Conservation (phyloP, 2,329 filamentous ascomycete genomes). For the Talaromyces piceae region DNA sequence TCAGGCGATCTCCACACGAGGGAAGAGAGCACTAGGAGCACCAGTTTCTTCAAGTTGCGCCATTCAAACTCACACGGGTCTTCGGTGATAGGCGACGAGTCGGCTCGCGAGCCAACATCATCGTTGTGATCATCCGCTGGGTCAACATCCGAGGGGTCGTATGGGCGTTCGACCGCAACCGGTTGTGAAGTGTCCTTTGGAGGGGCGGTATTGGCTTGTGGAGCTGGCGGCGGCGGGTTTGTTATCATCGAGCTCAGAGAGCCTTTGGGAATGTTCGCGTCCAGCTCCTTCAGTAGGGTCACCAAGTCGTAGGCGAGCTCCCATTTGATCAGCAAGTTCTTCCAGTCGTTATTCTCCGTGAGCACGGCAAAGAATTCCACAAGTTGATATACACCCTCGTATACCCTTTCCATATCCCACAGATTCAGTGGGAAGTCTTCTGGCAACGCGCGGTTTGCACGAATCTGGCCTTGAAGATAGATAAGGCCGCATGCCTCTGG, state of each 20-base stretch:
- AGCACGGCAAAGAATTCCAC: slow-evolving; percentile 88
- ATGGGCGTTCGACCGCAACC: slow-evolving; percentile 58
- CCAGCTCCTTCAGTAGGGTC: slow-evolving; percentile 76
- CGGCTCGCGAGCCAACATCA: slow-evolving; percentile 32
- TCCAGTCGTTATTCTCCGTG: slow-evolving; percentile 75
- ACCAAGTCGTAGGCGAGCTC: slow-evolving; percentile 85
- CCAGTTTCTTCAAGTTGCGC: slow-evolving; percentile 85
- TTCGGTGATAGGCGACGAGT: slow-evolving; percentile 47
- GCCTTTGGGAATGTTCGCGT: slow-evolving; percentile 79
- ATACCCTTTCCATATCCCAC: slow-evolving; percentile 97
- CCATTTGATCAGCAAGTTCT: slow-evolving; percentile 81
- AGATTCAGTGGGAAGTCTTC: slow-evolving; percentile 89
- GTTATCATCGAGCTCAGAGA: slow-evolving; percentile 46
- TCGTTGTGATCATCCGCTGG: slow-evolving; percentile 32
- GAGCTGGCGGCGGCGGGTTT: slow-evolving; percentile 14
- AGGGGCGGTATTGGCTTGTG: slow-evolving; percentile 20
- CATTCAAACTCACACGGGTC: slow-evolving; percentile 61
- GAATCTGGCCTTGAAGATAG: slow-evolving; percentile 84
- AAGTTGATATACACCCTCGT: slow-evolving; percentile 89
- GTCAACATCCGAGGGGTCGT: slow-evolving; percentile 43
- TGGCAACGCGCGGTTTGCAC: slow-evolving; percentile 64
- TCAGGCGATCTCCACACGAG: slow-evolving; percentile 78
- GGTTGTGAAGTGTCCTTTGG: slow-evolving; percentile 27
- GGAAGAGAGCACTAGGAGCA: slow-evolving; percentile 81
- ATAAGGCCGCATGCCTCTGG: slow-evolving; percentile 93